Conservation (phyloP, 225 moss, liverwort and hornwort genomes). For the Polytrichum commune region DNA sequence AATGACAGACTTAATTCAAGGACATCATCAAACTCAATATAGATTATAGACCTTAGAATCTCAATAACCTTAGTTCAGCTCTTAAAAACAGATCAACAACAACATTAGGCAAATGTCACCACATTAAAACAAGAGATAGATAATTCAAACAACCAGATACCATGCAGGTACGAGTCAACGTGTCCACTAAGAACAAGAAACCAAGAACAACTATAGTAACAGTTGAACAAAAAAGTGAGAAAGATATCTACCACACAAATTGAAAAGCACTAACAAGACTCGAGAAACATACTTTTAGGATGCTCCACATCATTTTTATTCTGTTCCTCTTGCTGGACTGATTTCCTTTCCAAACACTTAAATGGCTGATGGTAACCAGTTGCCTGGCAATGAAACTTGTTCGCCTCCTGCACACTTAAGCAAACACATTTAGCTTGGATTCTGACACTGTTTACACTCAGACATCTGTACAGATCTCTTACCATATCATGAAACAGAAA, state of each 20-base stretch:
- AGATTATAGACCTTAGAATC: no score
- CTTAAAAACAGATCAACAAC: neutral
- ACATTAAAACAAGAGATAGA: neutral
- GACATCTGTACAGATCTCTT: neutral
- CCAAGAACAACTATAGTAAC: neutral
- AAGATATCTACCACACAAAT: neutral
- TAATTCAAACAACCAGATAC: neutral
- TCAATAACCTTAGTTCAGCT: no score
- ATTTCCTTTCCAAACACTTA: slow-evolving; percentile 46
- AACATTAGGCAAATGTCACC: neutral
- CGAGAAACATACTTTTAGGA: slow-evolving; percentile 26
- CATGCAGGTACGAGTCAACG: neutral
- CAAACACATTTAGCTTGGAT: neutral
- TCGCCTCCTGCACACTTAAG: slow-evolving; percentile 32
- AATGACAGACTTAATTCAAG: no score
- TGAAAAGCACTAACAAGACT: neutral
- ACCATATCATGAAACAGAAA: neutral
- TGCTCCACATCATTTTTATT: slow-evolving; percentile 27
- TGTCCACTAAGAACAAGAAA: neutral
- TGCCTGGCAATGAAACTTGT: slow-evolving; percentile 40
- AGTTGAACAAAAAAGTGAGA: slow-evolving; percentile 7
- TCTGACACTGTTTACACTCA: neutral
- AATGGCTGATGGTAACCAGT: slow-evolving; percentile 51
- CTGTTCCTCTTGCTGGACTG: slow-evolving; percentile 22
- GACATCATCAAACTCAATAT: no score